Evolutionary conservation across 2,329 filamentous ascomycete genomes (phyloP).

Genomic region (Penicillium sp.): DNA sequence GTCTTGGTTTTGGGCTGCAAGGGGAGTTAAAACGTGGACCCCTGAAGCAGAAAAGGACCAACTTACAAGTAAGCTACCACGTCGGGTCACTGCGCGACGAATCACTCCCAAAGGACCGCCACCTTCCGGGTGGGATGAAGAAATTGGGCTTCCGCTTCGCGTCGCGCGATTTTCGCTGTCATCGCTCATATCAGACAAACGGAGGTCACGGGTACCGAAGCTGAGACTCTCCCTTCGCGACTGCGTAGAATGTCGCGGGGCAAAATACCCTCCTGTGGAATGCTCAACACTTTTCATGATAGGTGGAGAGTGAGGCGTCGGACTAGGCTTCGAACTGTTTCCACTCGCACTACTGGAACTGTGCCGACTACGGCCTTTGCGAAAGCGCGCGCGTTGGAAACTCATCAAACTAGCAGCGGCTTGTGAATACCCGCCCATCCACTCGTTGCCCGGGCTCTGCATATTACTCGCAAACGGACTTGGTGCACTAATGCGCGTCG

Average conservation of each 20-base stretch:
- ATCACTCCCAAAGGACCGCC: constrained; percentile 70
- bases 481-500: constrained; percentile 55
- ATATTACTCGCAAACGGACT: constrained; percentile 49
- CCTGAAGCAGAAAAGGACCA: not conserved
- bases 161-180: constrained; percentile 60
- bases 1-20: constrained; percentile 88
- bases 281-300: constrained; percentile 57
- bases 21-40: not conserved
- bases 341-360: constrained; percentile 69
- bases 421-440: constrained; percentile 64
- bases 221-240: constrained; percentile 83
- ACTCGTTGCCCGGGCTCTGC: constrained; percentile 59
- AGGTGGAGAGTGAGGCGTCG: constrained; percentile 75
- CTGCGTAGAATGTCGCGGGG: constrained; percentile 48
- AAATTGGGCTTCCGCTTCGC: constrained; percentile 38
- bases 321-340: constrained; percentile 66
- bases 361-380: constrained; percentile 61
- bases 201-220: constrained; percentile 82
- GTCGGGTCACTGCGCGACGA: constrained; percentile 75
- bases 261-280: constrained; percentile 55
- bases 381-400: constrained; percentile 64
- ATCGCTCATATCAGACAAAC: constrained; percentile 76
- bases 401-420: constrained; percentile 75
- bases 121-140: constrained; percentile 45
- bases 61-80: constrained; percentile 82